phyloP scores from a whole-genome alignment of 1,139 yeast genomes.

The Hansenula lynferdii region DNA sequence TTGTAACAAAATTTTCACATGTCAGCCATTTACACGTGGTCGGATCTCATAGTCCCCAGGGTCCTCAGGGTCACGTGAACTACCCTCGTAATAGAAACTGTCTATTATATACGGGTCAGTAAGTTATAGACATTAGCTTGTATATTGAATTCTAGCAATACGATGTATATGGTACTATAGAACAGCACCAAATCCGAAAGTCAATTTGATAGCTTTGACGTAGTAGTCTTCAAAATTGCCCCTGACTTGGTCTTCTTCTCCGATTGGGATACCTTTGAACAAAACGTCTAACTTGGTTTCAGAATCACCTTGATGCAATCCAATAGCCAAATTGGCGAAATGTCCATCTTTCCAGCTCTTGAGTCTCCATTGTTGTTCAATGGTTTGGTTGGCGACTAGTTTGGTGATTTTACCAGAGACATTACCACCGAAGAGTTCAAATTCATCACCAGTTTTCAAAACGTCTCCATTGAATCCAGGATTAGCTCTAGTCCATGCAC shows the following conservation, averaged over 20 bases:
- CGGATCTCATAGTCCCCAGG: not conserved
- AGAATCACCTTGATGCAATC: slow-evolving; percentile 67
- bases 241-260: slow-evolving; percentile 90
- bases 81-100: not conserved
- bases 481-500: slow-evolving; percentile 81
- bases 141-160: too few relatives aligned
- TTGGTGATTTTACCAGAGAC: slow-evolving; percentile 65
- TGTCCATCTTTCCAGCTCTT: slow-evolving; percentile 86
- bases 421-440: slow-evolving; percentile 84
- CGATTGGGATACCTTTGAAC: slow-evolving; percentile 91
- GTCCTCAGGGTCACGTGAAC: not conserved
- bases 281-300: slow-evolving; percentile 79
- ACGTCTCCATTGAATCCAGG: slow-evolving; percentile 53
- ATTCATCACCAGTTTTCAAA: slow-evolving; percentile 52
- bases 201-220: slow-evolving; percentile 78
- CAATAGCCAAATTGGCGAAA: slow-evolving; percentile 62
- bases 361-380: slow-evolving; percentile 81
- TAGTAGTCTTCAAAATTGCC: slow-evolving; percentile 86
- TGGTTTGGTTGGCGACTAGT: slow-evolving; percentile 51
- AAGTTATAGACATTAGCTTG: too few relatives aligned
- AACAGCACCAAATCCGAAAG: slow-evolving; percentile 93
- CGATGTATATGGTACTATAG: too few relatives aligned
- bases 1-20: not conserved
- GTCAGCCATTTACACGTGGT: not conserved
- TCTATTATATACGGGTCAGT: too few relatives aligned